Base-by-base conservation (phyloP, 1,284 basidiomycete species). In the Cryptococcus floricola region DNA sequence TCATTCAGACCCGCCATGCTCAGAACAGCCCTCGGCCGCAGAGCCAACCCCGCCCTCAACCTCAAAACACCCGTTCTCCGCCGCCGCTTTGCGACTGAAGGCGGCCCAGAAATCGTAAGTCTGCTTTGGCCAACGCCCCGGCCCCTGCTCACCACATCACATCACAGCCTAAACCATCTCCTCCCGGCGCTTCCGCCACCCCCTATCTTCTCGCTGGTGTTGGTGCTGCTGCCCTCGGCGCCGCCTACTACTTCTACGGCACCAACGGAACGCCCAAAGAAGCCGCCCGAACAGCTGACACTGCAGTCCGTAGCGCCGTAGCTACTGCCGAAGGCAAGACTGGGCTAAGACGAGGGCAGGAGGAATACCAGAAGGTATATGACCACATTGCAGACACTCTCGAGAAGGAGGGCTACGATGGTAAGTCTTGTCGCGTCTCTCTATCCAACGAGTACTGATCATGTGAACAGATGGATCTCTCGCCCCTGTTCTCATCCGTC, bases 301-400 rank as follows among this genome's bases (percentile, higher is more conserved):
- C 83, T 12, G 79, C 81, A 0, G 75, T 80, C 49, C 86, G 85
- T 72, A 83, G 84, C 31, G 83, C 81, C 44, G 76, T 78, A 2
- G 85, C 87, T 74, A 69, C 79, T 10, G 82, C 80, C 14, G 89
- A 88, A 76, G 84, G 80, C 57, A 83, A 74, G 57, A 53, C 68
- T 23, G 73, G 73, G 3, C 48, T 74, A 49, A 66, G 69, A 59
- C 57, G 65, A 39, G 59, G 59, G 25, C 58, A 71, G 60, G 85
- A 84, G 50, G 91, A 93, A 73, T 94, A 92, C 73, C 87, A 91
- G 75, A 91, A 93, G 84, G 89, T 95, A 19, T 96, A 96, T 82
- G 88, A 94, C 79, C 82, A 78, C 58, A 86, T 96, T 73, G 87
- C 87, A 27, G 85, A 88, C 27, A 68, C 84, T 25, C 75, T 94